Conservation (phyloP, 1,284 basidiomycete species). For the Dichomitus squalens region DNA sequence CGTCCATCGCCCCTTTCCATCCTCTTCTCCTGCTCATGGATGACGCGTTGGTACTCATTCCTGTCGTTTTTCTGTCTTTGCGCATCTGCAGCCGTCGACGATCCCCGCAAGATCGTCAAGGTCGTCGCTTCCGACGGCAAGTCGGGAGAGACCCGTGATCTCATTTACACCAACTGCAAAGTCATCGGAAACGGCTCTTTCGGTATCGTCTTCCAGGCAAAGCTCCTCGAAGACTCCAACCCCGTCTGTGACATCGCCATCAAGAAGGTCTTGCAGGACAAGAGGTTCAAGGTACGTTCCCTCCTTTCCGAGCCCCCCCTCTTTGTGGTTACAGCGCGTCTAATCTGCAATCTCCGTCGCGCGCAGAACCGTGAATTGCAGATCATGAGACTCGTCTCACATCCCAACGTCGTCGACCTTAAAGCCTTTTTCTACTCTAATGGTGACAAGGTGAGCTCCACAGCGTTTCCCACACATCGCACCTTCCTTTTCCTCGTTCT, state of each 20-base stretch:
- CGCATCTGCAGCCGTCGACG: constrained; percentile 72
- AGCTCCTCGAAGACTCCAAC: constrained; percentile 64
- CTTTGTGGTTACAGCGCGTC: neutral
- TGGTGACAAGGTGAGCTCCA: constrained; percentile 86
- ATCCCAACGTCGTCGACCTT: constrained; percentile 98
- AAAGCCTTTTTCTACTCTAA: constrained; percentile 99
- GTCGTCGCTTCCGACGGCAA: constrained; percentile 96
- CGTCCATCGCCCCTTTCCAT: constrained; percentile 26
- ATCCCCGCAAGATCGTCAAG: constrained; percentile 93
- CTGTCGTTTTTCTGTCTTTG: constrained; percentile 16
- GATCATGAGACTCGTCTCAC: constrained; percentile 97
- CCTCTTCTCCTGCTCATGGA: constrained; percentile 23
- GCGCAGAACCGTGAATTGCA: constrained; percentile 96
- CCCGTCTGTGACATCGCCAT: constrained; percentile 92
- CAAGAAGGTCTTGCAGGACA: constrained; percentile 99
- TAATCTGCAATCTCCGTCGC: neutral
- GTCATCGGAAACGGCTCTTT: constrained; percentile 99
- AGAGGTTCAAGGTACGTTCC: constrained; percentile 93
- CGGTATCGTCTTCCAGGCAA: constrained; percentile 95
- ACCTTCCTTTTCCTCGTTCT: neutral
- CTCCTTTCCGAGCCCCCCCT: constrained; percentile 5
- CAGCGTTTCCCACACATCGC: constrained; percentile 3
- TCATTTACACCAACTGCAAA: constrained; percentile 97
- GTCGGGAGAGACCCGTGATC: constrained; percentile 84
- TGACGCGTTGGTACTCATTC: constrained; percentile 20